These are phyloP conservation scores for Colletotrichum musae DNA, from an alignment of 2,329 filamentous ascomycete genomes.

Conservation along the genomic window DNA sequence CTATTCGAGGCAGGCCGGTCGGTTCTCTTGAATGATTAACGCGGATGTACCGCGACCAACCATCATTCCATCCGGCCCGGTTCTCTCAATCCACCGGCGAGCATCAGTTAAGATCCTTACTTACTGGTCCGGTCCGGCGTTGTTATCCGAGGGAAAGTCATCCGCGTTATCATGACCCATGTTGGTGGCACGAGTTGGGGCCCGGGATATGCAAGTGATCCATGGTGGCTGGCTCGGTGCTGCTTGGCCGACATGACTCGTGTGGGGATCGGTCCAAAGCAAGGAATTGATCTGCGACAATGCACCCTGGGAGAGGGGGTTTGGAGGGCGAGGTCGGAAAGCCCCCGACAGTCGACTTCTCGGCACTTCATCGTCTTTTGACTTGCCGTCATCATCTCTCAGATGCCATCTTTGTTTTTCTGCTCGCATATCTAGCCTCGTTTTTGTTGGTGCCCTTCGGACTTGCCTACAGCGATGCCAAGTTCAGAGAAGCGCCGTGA, in stretches of 20 bases:
- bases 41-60: background rate
- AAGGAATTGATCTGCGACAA: constrained; percentile 21
- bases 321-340: constrained; percentile 30
- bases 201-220: background rate
- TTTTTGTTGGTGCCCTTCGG: too few relatives aligned
- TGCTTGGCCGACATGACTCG: constrained; percentile 12
- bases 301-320: constrained; percentile 27
- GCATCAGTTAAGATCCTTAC: constrained; percentile 14
- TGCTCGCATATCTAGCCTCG: background rate
- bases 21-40: background rate
- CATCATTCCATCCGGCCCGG: background rate
- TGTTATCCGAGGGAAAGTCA: constrained; percentile 22
- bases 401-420: background rate
- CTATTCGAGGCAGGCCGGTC: background rate
- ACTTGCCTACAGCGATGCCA: background rate
- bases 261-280: constrained; percentile 16
- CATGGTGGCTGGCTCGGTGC: background rate
- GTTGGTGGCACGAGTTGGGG: constrained; percentile 1
- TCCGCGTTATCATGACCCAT: constrained; percentile 30
- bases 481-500: background rate
- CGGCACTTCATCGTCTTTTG: constrained; percentile 1
- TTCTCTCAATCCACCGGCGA: background rate
- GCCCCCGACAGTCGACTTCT: constrained; percentile 20
- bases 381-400: background rate
- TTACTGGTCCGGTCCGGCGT: constrained; percentile 26